These are phyloP conservation scores for Inga laurina DNA, from an alignment of 306 rosid genomes.

Conservation along the genomic window DNA sequence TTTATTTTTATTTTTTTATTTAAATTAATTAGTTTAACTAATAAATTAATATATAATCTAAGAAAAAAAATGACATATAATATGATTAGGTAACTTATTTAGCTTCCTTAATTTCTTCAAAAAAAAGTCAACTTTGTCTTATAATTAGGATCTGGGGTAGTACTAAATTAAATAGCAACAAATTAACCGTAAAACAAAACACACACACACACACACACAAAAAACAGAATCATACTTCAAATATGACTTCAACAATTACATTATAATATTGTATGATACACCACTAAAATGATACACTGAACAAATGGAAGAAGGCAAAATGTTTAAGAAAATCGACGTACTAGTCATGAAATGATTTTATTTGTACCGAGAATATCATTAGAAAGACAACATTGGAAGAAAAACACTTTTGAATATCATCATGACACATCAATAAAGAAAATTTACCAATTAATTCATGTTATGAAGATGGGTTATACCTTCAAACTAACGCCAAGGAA, in stretches of 20 bases:
- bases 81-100: no score
- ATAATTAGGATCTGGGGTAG: no score
- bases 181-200: background rate
- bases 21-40: no score
- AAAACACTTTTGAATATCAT: background rate
- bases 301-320: conserved; percentile 22
- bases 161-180: background rate
- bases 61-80: no score
- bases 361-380: background rate
- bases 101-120: no score
- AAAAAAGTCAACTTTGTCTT: no score
- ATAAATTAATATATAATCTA: no score
- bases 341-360: conserved; percentile 7
- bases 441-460: conserved; percentile 12
- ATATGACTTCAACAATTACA: background rate
- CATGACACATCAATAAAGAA: conserved; percentile 10
- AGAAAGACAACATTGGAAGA: background rate
- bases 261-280: background rate
- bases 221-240: background rate
- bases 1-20: no score
- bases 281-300: background rate
- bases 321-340: conserved; percentile 7
- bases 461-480: conserved; percentile 51
- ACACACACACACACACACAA: background rate
- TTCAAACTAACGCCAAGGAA: conserved; percentile 73